These are phyloP conservation scores for Rhizopogon vinicolor DNA, from an alignment of 768 basidiomycete genomes.

Conservation along the genomic window DNA sequence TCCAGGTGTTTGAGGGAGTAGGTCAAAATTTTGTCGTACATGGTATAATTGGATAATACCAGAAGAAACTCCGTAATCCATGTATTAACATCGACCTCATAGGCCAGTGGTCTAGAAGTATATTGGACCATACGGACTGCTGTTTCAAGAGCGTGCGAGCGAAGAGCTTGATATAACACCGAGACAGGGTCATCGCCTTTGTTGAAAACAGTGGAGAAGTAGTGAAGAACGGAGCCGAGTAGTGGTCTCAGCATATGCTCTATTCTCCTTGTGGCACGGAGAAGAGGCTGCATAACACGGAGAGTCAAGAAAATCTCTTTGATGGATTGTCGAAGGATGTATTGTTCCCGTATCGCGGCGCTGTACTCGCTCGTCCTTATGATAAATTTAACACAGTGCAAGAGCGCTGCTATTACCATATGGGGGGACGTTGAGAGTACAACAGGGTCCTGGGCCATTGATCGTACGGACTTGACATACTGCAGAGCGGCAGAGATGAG, in stretches of 20 bases:
- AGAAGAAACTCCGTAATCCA: not conserved
- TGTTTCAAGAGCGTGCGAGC: not conserved
- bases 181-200: not conserved
- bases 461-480: not conserved
- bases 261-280: not conserved
- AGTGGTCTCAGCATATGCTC: not conserved
- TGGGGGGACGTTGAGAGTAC: not conserved
- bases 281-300: not conserved
- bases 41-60: not conserved
- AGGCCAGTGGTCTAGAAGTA: not conserved
- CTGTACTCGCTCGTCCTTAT: not conserved
- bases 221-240: not conserved
- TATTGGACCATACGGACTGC: not conserved
- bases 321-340: not conserved
- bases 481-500: not conserved
- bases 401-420: not conserved
- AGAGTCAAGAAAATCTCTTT: not conserved
- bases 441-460: not conserved
- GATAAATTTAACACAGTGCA: not conserved
- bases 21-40: not conserved
- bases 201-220: not conserved
- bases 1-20: not conserved
- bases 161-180: not conserved
- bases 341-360: not conserved
- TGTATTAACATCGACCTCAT: not conserved